phyloP scores from a whole-genome alignment of 352 stramenopile species.

The Phytophthora melonis region DNA sequence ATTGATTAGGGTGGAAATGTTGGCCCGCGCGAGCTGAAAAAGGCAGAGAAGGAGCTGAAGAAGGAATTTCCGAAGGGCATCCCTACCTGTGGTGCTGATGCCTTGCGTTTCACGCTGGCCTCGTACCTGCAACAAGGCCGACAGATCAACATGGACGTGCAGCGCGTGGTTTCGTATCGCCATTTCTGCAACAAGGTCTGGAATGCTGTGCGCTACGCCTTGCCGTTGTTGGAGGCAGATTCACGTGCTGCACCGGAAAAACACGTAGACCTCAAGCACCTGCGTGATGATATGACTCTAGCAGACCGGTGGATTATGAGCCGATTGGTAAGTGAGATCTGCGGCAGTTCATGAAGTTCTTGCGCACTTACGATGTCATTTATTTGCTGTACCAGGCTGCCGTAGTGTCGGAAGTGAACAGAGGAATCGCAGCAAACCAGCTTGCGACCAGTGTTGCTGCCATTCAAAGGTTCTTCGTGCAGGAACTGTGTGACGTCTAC shows the following conservation, averaged over 20 bases:
- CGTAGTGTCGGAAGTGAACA: constrained; percentile 69
- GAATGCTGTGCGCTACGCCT: constrained; percentile 84
- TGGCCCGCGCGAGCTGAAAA: constrained; percentile 93
- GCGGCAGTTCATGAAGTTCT: not conserved
- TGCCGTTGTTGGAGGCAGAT: constrained; percentile 63
- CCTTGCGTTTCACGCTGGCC: constrained; percentile 97
- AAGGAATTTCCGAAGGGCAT: constrained; percentile 99
- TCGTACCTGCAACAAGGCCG: constrained; percentile 93
- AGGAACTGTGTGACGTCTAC: constrained; percentile 91
- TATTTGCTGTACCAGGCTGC: constrained; percentile 41
- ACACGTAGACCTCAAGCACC: constrained; percentile 33
- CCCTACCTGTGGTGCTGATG: constrained; percentile 97
- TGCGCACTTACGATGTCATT: constrained; percentile 7
- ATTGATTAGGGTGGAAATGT: constrained; percentile 66
- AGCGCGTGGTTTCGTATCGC: constrained; percentile 84
- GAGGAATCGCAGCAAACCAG: constrained; percentile 74
- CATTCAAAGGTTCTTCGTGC: constrained; percentile 87
- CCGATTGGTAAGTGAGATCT: constrained; percentile 58
- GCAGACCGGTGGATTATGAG: constrained; percentile 89
- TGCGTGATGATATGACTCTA: constrained; percentile 60
- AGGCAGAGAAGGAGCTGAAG: constrained; percentile 96
- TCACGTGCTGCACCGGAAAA: not conserved
- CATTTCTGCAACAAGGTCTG: constrained; percentile 93
- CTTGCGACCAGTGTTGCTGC: constrained; percentile 69
- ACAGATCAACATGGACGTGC: constrained; percentile 91